Percentiles rank a stretch among this genome's conserved stretches.
Evolutionary conservation across 2,329 filamentous ascomycete genomes (phyloP).

Genomic region (Ophiostoma triangulosporum): DNA sequence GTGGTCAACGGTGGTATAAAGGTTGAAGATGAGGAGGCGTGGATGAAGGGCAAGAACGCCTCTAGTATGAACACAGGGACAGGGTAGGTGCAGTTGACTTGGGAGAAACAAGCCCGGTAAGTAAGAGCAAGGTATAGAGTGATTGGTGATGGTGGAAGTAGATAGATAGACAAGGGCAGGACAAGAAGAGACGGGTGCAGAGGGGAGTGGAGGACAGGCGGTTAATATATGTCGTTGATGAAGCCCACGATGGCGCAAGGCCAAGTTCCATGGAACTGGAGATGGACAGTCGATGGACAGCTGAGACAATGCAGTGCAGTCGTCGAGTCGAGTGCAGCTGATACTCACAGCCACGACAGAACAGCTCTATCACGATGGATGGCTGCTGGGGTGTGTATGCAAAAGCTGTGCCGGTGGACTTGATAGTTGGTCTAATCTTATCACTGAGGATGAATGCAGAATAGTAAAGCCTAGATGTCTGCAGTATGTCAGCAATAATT

Average conservation of each 20-base stretch:
- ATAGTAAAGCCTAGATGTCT: too few relatives aligned
- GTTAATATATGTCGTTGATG: constrained; percentile 3
- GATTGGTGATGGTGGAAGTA: neutral
- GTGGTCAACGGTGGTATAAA: neutral
- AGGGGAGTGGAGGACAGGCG: neutral
- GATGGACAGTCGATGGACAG: neutral
- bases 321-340: neutral
- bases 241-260: constrained; percentile 1
- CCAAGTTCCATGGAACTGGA: constrained; percentile 1
- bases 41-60: too few relatives aligned
- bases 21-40: neutral
- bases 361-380: neutral
- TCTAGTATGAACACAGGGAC: too few relatives aligned
- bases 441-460: neutral
- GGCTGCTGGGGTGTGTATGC: neutral
- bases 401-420: neutral
- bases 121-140: too few relatives aligned
- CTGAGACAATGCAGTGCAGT: neutral
- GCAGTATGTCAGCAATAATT: too few relatives aligned
- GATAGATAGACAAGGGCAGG: neutral
- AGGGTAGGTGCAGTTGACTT: too few relatives aligned
- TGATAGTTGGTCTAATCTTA: too few relatives aligned
- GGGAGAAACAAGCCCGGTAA: too few relatives aligned
- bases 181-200: neutral
- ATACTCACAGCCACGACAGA: neutral